Conservation (phyloP, 371 early-diverging fungal species). For the Phascolomyces articulosus region DNA sequence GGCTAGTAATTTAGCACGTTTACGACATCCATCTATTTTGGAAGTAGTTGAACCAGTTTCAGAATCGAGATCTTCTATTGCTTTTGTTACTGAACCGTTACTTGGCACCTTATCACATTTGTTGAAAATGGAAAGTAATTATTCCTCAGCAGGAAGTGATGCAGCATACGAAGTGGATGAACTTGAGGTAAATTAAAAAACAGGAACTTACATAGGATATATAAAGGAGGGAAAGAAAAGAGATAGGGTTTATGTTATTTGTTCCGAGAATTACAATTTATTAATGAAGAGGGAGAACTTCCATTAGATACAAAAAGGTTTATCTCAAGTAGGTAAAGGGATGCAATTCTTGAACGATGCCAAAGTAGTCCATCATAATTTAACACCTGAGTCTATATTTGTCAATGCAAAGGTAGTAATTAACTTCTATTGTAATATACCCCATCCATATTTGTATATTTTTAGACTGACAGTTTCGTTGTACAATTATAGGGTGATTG, state of each 20-base stretch:
- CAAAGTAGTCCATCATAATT: conserved; percentile 77
- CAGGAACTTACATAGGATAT: background rate
- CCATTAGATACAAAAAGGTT: conserved; percentile 85
- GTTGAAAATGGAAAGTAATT: conserved; percentile 58
- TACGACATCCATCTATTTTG: conserved; percentile 84
- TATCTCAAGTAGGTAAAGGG: conserved; percentile 81
- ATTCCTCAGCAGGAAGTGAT: conserved; percentile 39
- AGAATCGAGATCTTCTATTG: conserved; percentile 72
- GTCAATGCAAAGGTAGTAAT: conserved; percentile 72
- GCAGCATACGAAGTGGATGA: conserved; percentile 71
- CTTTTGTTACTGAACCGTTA: conserved; percentile 85
- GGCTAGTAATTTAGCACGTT: conserved; percentile 75
- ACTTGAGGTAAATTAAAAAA: conserved; percentile 55
- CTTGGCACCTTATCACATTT: conserved; percentile 69
- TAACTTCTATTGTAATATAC: too few species aligned
- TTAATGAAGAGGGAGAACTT: too few species aligned
- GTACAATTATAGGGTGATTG: conserved; percentile 83
- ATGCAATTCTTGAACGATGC: conserved; percentile 77
- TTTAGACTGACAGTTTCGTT: too few species aligned
- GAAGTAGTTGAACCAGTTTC: conserved; percentile 84
- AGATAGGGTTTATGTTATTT: too few species aligned
- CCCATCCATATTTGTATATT: too few species aligned
- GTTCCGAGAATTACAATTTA: too few species aligned
- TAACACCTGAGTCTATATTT: conserved; percentile 78
- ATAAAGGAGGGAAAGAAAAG: background rate